phyloP scores from a whole-genome alignment of 2,329 filamentous ascomycete genomes.

The Parafenestella ontariensis region DNA sequence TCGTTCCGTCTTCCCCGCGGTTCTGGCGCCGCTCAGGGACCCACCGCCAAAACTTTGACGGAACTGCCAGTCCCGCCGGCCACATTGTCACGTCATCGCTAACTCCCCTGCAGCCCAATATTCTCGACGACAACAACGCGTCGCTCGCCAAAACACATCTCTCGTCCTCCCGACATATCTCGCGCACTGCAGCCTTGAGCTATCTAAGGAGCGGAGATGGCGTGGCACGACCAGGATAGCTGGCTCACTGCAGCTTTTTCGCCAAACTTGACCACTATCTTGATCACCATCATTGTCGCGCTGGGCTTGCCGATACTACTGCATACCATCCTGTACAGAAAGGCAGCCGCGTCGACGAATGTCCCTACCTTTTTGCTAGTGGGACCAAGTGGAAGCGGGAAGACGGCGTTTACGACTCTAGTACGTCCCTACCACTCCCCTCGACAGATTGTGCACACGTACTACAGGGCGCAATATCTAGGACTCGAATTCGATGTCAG shows the following conservation, averaged over 20 bases:
- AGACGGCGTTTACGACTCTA: conserved; percentile 85
- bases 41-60: conserved; percentile 17
- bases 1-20: conserved; percentile 23
- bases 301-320: conserved; percentile 77
- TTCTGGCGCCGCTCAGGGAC: conserved; percentile 11
- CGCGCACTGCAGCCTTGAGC: not conserved
- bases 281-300: conserved; percentile 73
- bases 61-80: conserved; percentile 7
- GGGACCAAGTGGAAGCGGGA: conserved; percentile 83
- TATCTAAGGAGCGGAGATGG: conserved; percentile 26
- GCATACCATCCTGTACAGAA: conserved; percentile 75
- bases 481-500: not conserved
- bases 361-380: conserved; percentile 81
- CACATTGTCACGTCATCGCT: conserved; percentile 31
- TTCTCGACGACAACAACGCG: conserved; percentile 8
- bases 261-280: conserved; percentile 59
- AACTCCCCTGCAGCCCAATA: conserved; percentile 7
- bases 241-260: conserved; percentile 58
- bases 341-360: conserved; percentile 66
- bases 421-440: conserved; percentile 52
- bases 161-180: not conserved
- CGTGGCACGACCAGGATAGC: conserved; percentile 49
- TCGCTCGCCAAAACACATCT: not conserved
- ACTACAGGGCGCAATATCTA: not conserved
- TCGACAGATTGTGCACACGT: not conserved